These are phyloP conservation scores for Areca catechu DNA, from an alignment of 176 grass and related monocot species.

Conservation along the genomic window DNA sequence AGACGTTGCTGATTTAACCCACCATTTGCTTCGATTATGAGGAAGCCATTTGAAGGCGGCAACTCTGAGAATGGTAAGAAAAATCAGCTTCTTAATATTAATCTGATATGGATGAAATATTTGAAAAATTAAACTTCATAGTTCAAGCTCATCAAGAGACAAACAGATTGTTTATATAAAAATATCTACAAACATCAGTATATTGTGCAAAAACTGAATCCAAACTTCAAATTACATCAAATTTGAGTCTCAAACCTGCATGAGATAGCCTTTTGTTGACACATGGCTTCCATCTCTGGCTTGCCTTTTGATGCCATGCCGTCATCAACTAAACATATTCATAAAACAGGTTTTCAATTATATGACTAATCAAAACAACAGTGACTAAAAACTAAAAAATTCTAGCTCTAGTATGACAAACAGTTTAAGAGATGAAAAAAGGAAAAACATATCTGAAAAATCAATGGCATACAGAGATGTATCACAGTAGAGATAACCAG, in stretches of 20 bases:
- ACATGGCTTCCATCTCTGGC: constrained; percentile 60
- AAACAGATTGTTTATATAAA: too few relatives aligned
- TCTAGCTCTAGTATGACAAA: neutral
- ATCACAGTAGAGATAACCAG: too few relatives aligned
- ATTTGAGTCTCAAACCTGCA: constrained; percentile 50
- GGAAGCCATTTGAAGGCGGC: constrained; percentile 75
- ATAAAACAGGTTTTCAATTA: constrained; percentile 1
- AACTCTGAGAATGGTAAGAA: constrained; percentile 43
- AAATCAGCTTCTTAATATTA: neutral
- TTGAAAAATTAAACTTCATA: too few relatives aligned
- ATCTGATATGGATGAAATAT: too few relatives aligned
- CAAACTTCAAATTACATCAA: neutral
- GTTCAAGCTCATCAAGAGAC: too few relatives aligned
- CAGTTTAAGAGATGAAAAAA: too few relatives aligned
- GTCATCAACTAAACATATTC: constrained; percentile 40
- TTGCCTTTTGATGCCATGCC: constrained; percentile 41
- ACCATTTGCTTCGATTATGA: constrained; percentile 93
- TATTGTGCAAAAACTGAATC: too few relatives aligned
- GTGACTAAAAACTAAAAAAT: neutral
- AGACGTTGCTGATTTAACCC: constrained; percentile 89
- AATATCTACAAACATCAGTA: too few relatives aligned
- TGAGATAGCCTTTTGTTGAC: constrained; percentile 27
- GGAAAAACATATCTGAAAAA: too few relatives aligned
- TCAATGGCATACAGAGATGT: too few relatives aligned
- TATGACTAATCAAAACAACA: neutral